Conservation (phyloP, 495 filamentous ascomycete genomes). For the Sporormia fimetaria region DNA sequence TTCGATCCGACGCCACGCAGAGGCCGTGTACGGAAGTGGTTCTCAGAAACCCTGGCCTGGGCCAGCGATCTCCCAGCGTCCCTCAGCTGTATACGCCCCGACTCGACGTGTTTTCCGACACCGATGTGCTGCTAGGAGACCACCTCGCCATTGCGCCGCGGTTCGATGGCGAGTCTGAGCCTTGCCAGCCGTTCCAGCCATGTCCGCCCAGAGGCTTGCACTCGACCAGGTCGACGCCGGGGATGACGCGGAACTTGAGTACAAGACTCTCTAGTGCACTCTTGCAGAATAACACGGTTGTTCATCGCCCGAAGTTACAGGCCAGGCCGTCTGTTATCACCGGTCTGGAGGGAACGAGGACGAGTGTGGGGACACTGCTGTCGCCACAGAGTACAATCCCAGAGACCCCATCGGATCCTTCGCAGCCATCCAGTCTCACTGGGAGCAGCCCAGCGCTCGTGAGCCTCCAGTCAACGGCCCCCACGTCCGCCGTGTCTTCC, state of each 20-base stretch:
- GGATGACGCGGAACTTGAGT: slow-evolving; percentile 33
- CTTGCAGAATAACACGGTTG: slow-evolving; percentile 42
- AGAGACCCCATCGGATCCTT: slow-evolving; percentile 17
- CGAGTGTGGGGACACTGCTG: neutral
- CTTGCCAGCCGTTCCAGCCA: neutral
- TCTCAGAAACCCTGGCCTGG: no score
- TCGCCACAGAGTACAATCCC: neutral
- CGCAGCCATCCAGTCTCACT: slow-evolving; percentile 14
- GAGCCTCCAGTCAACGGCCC: slow-evolving; percentile 22
- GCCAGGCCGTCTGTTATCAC: slow-evolving; percentile 33
- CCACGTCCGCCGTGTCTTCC: slow-evolving; percentile 23
- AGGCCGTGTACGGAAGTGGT: no score
- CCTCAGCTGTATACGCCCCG: no score
- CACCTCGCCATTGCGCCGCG: slow-evolving; percentile 9
- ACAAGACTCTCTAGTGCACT: slow-evolving; percentile 42
- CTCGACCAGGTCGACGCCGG: slow-evolving; percentile 18
- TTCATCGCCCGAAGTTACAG: slow-evolving; percentile 40
- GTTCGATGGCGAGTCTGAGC: slow-evolving; percentile 23
- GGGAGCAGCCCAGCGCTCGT: slow-evolving; percentile 8
- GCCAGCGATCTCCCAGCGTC: no score
- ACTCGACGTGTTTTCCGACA: no score
- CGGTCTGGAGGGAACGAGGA: neutral
- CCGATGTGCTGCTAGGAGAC: no score
- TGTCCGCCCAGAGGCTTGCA: slow-evolving; percentile 6
- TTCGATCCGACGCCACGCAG: no score